A percentile compares a stretch with the other conserved stretches of the same genome.
These are phyloP conservation scores for Gloeopeniophorella convolvens DNA, from an alignment of 768 basidiomycete genomes.

Conservation along the genomic window DNA sequence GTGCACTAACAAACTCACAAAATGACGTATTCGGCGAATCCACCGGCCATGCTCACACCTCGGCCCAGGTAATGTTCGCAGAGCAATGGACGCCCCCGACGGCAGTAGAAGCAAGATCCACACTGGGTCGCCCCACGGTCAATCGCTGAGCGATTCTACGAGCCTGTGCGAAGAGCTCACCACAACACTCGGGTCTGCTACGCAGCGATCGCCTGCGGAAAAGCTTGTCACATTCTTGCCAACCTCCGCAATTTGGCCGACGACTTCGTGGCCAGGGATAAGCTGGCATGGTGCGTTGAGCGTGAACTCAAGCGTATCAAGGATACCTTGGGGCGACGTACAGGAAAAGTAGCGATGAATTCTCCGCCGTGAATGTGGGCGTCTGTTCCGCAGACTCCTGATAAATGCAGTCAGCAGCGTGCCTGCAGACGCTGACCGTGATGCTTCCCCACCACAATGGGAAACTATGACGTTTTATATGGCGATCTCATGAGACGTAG, in stretches of 20 bases:
- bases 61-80: constrained; percentile 79
- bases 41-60: constrained; percentile 78
- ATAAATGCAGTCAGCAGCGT: not conserved
- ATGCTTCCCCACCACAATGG: too few relatives aligned
- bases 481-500: too few relatives aligned
- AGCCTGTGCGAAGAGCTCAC: too few relatives aligned
- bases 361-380: constrained; percentile 55
- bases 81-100: constrained; percentile 74
- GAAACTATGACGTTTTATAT: too few relatives aligned
- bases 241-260: constrained; percentile 64
- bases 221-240: constrained; percentile 78
- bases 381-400: constrained; percentile 64
- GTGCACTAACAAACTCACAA: constrained; percentile 43
- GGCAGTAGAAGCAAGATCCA: constrained; percentile 79
- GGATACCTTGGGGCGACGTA: constrained; percentile 27
- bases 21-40: constrained; percentile 82
- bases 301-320: not conserved
- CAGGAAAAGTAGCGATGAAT: constrained; percentile 64
- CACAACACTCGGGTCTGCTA: constrained; percentile 69
- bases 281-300: too few relatives aligned
- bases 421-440: too few relatives aligned
- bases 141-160: too few relatives aligned
- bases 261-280: constrained; percentile 67
- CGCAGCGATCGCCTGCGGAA: constrained; percentile 68
- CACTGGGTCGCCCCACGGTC: constrained; percentile 41